phyloP scores from a whole-genome alignment of 192 early-diverging fungal genomes.

The Coemansia sp. region DNA sequence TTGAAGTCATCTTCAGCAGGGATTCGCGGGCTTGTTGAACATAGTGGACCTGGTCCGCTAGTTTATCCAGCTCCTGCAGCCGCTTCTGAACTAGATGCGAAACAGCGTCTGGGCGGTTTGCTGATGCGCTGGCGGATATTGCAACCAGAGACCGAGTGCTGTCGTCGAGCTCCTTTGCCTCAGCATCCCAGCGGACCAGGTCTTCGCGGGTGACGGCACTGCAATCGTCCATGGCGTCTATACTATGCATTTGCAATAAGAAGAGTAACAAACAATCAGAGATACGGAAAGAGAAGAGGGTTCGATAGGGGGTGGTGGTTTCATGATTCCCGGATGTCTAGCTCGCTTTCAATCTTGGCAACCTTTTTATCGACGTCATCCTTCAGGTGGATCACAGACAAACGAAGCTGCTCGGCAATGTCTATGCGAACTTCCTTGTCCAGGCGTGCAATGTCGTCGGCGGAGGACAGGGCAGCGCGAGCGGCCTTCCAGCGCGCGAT shows the following conservation, averaged over 20 bases:
- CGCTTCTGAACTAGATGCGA: constrained; percentile 11
- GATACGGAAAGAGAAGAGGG: neutral
- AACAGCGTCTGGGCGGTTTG: constrained; percentile 18
- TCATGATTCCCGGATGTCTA: too few species aligned
- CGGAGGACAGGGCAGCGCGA: constrained; percentile 14
- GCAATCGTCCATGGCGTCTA: neutral
- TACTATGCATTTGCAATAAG: neutral
- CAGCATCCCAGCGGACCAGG: constrained; percentile 12
- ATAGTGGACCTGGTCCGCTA: constrained; percentile 15
- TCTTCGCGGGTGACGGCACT: neutral
- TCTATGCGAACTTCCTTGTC: constrained; percentile 34
- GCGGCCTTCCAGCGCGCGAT: constrained; percentile 55
- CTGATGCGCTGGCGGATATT: constrained; percentile 16
- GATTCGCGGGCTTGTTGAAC: constrained; percentile 35
- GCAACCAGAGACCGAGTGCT: constrained; percentile 20
- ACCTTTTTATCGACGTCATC: constrained; percentile 4
- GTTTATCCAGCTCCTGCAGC: constrained; percentile 11
- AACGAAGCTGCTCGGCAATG: constrained; percentile 34
- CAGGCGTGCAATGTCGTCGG: constrained; percentile 23
- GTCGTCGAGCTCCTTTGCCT: constrained; percentile 12
- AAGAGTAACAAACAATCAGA: neutral
- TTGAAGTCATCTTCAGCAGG: constrained; percentile 37
- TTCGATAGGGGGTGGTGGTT: too few species aligned
- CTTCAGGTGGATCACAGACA: constrained; percentile 24
- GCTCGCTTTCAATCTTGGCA: neutral